phyloP scores from a whole-genome alignment of 2,329 filamentous ascomycete species.

The Microsporum audouinii region DNA sequence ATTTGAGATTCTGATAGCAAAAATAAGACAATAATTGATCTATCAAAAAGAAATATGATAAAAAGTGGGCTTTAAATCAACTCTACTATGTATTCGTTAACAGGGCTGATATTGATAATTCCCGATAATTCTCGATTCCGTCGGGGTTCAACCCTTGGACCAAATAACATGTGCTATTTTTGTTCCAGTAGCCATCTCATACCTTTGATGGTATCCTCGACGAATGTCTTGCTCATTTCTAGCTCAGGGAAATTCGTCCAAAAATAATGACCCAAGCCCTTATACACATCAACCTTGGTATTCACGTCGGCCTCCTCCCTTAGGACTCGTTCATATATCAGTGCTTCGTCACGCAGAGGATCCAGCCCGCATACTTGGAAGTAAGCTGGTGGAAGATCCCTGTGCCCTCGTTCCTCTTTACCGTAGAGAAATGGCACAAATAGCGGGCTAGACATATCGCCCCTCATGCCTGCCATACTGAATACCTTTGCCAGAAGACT shows the following conservation, averaged over 20 bases:
- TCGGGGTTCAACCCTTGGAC: background rate
- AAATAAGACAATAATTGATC: too few relatives aligned
- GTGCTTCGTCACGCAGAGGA: constrained; percentile 1
- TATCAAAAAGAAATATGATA: too few relatives aligned
- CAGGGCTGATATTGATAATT: background rate
- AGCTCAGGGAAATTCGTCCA: background rate
- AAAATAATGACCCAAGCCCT: background rate
- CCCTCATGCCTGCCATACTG: background rate
- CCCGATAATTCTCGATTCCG: background rate
- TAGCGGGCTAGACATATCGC: background rate
- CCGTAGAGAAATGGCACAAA: constrained; percentile 2
- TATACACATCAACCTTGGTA: background rate
- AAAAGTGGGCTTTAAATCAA: too few relatives aligned
- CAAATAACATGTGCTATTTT: background rate
- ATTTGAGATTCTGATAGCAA: too few relatives aligned
- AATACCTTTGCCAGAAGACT: background rate
- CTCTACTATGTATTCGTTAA: background rate
- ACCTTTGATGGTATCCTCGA: background rate
- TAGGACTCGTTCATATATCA: background rate
- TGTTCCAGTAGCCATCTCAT: background rate
- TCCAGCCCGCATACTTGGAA: constrained; percentile 1
- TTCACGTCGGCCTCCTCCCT: background rate
- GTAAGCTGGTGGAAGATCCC: background rate
- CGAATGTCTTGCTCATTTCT: background rate
- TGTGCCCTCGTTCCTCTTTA: background rate